These are phyloP conservation scores for Trametes hirsuta DNA, from an alignment of 1,284 basidiomycete genomes.

Conservation along the genomic window DNA sequence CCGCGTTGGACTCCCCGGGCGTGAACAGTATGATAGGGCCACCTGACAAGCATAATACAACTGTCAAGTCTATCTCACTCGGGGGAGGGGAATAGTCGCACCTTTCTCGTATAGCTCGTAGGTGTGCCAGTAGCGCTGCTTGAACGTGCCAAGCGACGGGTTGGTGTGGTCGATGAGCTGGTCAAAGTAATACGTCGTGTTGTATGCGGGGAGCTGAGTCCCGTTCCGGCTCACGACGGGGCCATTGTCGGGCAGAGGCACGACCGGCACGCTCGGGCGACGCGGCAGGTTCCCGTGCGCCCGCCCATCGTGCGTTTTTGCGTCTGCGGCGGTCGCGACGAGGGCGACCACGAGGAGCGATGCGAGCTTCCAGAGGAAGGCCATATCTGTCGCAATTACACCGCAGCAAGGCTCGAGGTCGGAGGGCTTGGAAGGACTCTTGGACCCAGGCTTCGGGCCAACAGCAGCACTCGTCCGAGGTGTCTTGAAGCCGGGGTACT, in stretches of 20 bases:
- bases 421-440: too few relatives aligned
- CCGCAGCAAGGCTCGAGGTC: too few relatives aligned
- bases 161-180: conserved; percentile 76
- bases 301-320: conserved; percentile 28
- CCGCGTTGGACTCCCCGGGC: conserved; percentile 48
- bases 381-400: not conserved
- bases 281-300: conserved; percentile 28
- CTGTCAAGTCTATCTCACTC: not conserved
- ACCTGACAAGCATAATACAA: conserved; percentile 41
- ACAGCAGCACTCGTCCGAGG: too few relatives aligned
- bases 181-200: conserved; percentile 60
- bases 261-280: conserved; percentile 24
- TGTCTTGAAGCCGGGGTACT: too few relatives aligned
- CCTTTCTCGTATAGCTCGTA: conserved; percentile 64
- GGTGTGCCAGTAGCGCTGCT: conserved; percentile 72
- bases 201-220: conserved; percentile 34
- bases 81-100: conserved; percentile 22
- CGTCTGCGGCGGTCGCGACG: conserved; percentile 10
- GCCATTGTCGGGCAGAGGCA: conserved; percentile 16
- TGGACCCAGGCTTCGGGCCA: too few relatives aligned
- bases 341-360: conserved; percentile 18
- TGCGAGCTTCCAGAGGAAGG: conserved; percentile 17
- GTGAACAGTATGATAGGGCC: conserved; percentile 70
- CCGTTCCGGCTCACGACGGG: conserved; percentile 32
- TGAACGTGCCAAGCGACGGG: conserved; percentile 72